These are phyloP conservation scores for Aphanomyces stellatus DNA, from an alignment of 352 stramenopile genomes.

Conservation along the genomic window DNA sequence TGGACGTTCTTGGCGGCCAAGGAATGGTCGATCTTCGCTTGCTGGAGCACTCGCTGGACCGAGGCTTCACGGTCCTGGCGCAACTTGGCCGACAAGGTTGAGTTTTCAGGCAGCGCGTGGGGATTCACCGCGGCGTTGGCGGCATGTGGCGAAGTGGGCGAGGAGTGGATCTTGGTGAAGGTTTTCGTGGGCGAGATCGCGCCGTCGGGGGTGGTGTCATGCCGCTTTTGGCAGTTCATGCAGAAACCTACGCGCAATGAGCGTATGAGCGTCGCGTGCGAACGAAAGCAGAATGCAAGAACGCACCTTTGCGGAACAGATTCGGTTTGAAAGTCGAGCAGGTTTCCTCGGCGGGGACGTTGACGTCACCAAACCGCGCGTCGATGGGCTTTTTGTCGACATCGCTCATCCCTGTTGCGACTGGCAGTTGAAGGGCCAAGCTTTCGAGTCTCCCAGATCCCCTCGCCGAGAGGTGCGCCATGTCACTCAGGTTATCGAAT, in stretches of 20 bases:
- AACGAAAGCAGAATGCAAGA: neutral
- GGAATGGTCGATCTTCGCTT: neutral
- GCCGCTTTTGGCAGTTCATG: slow-evolving; percentile 85
- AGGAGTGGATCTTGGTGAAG: slow-evolving; percentile 48
- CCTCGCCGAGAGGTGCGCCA: too few relatives aligned
- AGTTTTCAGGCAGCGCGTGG: slow-evolving; percentile 19
- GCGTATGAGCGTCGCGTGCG: too few relatives aligned
- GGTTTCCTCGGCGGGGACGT: slow-evolving; percentile 72
- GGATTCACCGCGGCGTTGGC: slow-evolving; percentile 72
- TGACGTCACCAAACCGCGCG: slow-evolving; percentile 71
- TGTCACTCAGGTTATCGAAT: too few relatives aligned
- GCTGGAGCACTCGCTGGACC: neutral
- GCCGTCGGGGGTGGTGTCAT: slow-evolving; percentile 64
- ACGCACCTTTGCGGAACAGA: slow-evolving; percentile 52
- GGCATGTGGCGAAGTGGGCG: slow-evolving; percentile 45
- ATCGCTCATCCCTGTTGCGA: too few relatives aligned
- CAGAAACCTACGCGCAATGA: slow-evolving; percentile 60
- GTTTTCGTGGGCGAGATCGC: slow-evolving; percentile 51
- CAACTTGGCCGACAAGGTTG: neutral
- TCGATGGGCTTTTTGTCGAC: slow-evolving; percentile 67
- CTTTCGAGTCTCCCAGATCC: too few relatives aligned
- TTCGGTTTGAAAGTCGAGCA: slow-evolving; percentile 75
- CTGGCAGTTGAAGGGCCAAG: too few relatives aligned
- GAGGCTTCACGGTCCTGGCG: neutral
- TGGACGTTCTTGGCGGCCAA: neutral